These are phyloP conservation scores for Podospora fimiseda DNA, from an alignment of 495 filamentous ascomycete species.

Conservation along the genomic window DNA sequence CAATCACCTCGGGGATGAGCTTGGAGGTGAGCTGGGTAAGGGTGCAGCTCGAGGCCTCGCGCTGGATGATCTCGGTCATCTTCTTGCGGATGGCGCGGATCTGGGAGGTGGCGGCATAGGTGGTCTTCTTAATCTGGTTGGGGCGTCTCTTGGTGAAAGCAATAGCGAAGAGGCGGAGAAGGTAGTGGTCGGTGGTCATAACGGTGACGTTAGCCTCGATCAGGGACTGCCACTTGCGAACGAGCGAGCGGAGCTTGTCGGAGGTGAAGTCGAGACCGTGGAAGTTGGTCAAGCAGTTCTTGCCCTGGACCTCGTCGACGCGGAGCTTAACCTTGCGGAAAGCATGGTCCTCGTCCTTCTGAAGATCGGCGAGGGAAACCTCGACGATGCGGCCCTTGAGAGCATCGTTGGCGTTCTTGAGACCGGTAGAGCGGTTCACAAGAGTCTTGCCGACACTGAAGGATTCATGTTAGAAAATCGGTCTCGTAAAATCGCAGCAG, in stretches of 20 bases:
- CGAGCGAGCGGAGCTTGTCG: slow-evolving; percentile 96
- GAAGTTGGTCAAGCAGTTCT: slow-evolving; percentile 99
- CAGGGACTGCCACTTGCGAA: slow-evolving; percentile 98
- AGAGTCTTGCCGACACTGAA: slow-evolving; percentile 95
- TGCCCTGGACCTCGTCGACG: slow-evolving; percentile 97
- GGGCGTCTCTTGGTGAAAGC: slow-evolving; percentile 98
- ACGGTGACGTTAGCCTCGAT: slow-evolving; percentile 99
- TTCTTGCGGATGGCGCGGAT: slow-evolving; percentile 97
- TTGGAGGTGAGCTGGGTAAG: slow-evolving; percentile 92
- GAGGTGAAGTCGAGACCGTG: slow-evolving; percentile 99
- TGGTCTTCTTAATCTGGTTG: slow-evolving; percentile 99
- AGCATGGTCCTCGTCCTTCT: slow-evolving; percentile 98
- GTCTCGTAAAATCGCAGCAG: slow-evolving; percentile 6
- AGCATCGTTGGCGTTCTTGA: slow-evolving; percentile 99
- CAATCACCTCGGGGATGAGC: slow-evolving; percentile 98
- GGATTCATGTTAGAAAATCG: slow-evolving; percentile 27
- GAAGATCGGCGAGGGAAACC: slow-evolving; percentile 95
- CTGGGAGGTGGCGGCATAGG: slow-evolving; percentile 91
- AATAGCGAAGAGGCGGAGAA: slow-evolving; percentile 94
- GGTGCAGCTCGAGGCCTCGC: slow-evolving; percentile 89
- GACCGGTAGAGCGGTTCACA: slow-evolving; percentile 97
- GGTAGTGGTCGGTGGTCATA: slow-evolving; percentile 99
- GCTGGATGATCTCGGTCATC: slow-evolving; percentile 98
- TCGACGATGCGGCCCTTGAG: slow-evolving; percentile 98
- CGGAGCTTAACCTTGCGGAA: slow-evolving; percentile 99